phyloP scores from a whole-genome alignment of 2,329 filamentous ascomycete species.

The Sclerotiophoma versabilis region DNA sequence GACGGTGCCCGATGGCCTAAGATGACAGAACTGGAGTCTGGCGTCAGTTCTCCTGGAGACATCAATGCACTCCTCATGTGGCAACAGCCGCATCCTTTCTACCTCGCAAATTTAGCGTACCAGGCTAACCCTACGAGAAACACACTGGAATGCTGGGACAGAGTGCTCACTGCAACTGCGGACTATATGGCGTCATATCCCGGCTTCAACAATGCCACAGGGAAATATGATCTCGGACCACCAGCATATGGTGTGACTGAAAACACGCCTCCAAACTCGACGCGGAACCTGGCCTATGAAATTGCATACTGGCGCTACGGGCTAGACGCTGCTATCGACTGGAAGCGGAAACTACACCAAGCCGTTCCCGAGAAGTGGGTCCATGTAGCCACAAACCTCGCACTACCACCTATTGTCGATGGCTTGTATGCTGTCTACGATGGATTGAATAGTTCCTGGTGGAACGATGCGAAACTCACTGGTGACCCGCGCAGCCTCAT shows the following conservation, averaged over 20 bases:
- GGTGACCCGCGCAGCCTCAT: constrained; percentile 37
- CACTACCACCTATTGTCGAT: constrained; percentile 58
- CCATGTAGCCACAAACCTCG: constrained; percentile 60
- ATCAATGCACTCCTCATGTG: constrained; percentile 67
- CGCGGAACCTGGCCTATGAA: constrained; percentile 65
- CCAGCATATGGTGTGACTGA: constrained; percentile 60
- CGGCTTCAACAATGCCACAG: constrained; percentile 59
- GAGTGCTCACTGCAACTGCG: constrained; percentile 59
- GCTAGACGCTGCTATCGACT: constrained; percentile 59
- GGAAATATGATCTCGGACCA: constrained; percentile 60
- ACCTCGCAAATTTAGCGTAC: constrained; percentile 64
- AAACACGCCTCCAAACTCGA: constrained; percentile 64
- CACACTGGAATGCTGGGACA: constrained; percentile 61
- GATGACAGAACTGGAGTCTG: constrained; percentile 61
- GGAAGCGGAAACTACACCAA: constrained; percentile 58
- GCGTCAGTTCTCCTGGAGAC: constrained; percentile 62
- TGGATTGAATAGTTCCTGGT: constrained; percentile 49
- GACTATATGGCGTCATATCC: constrained; percentile 67
- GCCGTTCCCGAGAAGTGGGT: constrained; percentile 56
- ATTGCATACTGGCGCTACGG: constrained; percentile 67
- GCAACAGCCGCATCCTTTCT: constrained; percentile 66
- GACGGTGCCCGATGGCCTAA: constrained; percentile 57
- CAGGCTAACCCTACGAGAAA: constrained; percentile 51
- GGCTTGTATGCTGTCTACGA: constrained; percentile 63
- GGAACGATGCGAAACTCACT: constrained; percentile 33